Evolutionary conservation across 2,329 filamentous ascomycete genomes (phyloP).

Genomic region (Sporothrix curviconia): DNA sequence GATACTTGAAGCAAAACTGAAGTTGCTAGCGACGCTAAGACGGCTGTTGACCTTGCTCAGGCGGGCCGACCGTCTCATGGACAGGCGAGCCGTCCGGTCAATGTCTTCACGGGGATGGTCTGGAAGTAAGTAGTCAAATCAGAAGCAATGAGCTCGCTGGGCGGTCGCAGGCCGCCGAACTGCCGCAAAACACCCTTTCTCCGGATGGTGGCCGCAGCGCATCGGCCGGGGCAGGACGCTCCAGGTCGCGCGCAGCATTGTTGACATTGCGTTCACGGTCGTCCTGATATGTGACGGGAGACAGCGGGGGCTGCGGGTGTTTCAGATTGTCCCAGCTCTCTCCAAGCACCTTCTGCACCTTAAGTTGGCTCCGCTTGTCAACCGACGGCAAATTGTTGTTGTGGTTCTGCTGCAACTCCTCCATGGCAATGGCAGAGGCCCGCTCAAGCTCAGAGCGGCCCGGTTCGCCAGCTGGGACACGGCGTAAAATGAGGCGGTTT

Average conservation of each 20-base stretch:
- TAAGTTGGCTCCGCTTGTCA: slow-evolving; percentile 74
- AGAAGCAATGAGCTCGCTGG: slow-evolving; percentile 94
- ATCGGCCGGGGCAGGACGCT: slow-evolving; percentile 48
- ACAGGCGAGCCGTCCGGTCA: slow-evolving; percentile 88
- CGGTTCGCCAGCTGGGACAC: slow-evolving; percentile 87
- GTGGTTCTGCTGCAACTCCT: slow-evolving; percentile 74
- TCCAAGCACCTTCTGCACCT: slow-evolving; percentile 83
- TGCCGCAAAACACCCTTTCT: slow-evolving; percentile 59
- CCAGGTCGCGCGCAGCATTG: slow-evolving; percentile 51
- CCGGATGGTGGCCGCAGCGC: slow-evolving; percentile 35
- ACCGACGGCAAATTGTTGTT: slow-evolving; percentile 54
- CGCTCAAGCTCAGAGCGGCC: slow-evolving; percentile 79
- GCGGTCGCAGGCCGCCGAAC: slow-evolving; percentile 87
- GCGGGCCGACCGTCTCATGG: slow-evolving; percentile 81
- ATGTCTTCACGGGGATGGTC: slow-evolving; percentile 92
- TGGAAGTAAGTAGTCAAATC: slow-evolving; percentile 94
- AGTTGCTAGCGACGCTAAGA: slow-evolving; percentile 85
- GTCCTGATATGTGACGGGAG: slow-evolving; percentile 67
- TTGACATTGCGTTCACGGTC: slow-evolving; percentile 63
- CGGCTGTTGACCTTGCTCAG: slow-evolving; percentile 90
- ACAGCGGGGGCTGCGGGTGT: slow-evolving; percentile 66
- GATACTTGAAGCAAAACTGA: slow-evolving; percentile 86
- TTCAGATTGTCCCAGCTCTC: slow-evolving; percentile 76
- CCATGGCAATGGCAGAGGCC: slow-evolving; percentile 80
- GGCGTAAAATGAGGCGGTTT: slow-evolving; percentile 81